These are phyloP conservation scores for Penicillium aurantiogriseum DNA, from an alignment of 2,329 filamentous ascomycete genomes.

Conservation along the genomic window DNA sequence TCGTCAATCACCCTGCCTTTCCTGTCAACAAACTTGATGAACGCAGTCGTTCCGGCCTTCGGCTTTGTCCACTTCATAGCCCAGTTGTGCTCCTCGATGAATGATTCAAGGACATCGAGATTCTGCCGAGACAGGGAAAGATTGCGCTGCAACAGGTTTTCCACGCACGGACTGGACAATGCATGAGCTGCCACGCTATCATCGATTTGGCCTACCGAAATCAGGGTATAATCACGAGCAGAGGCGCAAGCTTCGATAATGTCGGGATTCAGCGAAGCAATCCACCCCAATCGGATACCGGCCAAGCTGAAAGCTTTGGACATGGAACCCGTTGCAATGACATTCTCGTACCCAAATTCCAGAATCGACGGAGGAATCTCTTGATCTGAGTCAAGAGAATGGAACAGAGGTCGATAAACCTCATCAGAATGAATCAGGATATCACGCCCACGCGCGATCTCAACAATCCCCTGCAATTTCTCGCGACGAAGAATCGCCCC, in stretches of 20 bases:
- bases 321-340: constrained; percentile 71
- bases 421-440: constrained; percentile 73
- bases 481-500: constrained; percentile 64
- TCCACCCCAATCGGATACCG: constrained; percentile 75
- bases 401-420: constrained; percentile 78
- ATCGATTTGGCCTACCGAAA: constrained; percentile 73
- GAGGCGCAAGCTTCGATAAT: constrained; percentile 62
- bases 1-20: constrained; percentile 65
- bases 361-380: constrained; percentile 64
- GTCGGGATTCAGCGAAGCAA: constrained; percentile 59
- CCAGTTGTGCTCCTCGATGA: constrained; percentile 59
- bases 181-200: constrained; percentile 71
- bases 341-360: constrained; percentile 65
- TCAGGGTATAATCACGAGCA: constrained; percentile 74
- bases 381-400: constrained; percentile 52
- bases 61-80: constrained; percentile 67
- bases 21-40: constrained; percentile 62
- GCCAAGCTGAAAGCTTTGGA: constrained; percentile 78
- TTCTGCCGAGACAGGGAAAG: constrained; percentile 64
- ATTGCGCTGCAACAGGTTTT: constrained; percentile 59
- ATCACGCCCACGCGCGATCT: constrained; percentile 59
- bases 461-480: constrained; percentile 59
- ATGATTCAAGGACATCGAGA: constrained; percentile 59
- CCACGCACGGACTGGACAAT: constrained; percentile 58
- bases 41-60: constrained; percentile 72